Evolutionary conservation across 2,329 filamentous ascomycete species (phyloP).

Genomic region (Daldinia eschscholtzii): DNA sequence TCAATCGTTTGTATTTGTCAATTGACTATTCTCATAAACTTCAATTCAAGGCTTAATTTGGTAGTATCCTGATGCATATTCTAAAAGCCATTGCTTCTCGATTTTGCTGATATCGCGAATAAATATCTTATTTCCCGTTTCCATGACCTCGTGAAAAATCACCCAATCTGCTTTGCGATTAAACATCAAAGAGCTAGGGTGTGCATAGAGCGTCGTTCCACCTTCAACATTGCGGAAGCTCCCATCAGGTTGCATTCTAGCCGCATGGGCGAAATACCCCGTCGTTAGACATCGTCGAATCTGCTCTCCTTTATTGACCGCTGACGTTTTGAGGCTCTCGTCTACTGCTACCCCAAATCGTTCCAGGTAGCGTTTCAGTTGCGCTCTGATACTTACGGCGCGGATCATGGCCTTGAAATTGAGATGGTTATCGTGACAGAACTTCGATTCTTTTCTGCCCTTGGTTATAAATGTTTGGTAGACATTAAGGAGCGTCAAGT

Average conservation of each 20-base stretch:
- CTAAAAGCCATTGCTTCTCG: conserved; percentile 90
- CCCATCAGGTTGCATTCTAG: conserved; percentile 93
- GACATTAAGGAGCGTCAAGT: conserved; percentile 92
- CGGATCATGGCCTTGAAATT: conserved; percentile 88
- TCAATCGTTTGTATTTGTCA: not conserved
- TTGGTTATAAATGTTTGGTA: conserved; percentile 88
- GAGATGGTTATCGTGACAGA: conserved; percentile 87
- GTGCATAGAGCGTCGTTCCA: conserved; percentile 81
- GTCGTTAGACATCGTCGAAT: conserved; percentile 88
- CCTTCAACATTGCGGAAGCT: conserved; percentile 89
- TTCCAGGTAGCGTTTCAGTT: conserved; percentile 88
- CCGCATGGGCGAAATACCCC: conserved; percentile 93
- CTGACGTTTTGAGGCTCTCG: conserved; percentile 66
- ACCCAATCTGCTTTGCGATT: conserved; percentile 98
- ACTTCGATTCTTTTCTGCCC: conserved; percentile 84
- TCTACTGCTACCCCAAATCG: conserved; percentile 80
- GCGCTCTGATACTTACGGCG: conserved; percentile 86
- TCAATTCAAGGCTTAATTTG: conserved; percentile 60
- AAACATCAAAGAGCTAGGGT: conserved; percentile 94
- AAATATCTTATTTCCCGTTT: conserved; percentile 88
- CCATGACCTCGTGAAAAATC: conserved; percentile 92
- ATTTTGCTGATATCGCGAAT: conserved; percentile 94
- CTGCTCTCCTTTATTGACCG: conserved; percentile 70
- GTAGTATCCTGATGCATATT: conserved; percentile 90
- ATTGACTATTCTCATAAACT: conserved; percentile 29